These are phyloP conservation scores for Aeschynomene evenia DNA, from an alignment of 306 rosid genomes.

Conservation along the genomic window DNA sequence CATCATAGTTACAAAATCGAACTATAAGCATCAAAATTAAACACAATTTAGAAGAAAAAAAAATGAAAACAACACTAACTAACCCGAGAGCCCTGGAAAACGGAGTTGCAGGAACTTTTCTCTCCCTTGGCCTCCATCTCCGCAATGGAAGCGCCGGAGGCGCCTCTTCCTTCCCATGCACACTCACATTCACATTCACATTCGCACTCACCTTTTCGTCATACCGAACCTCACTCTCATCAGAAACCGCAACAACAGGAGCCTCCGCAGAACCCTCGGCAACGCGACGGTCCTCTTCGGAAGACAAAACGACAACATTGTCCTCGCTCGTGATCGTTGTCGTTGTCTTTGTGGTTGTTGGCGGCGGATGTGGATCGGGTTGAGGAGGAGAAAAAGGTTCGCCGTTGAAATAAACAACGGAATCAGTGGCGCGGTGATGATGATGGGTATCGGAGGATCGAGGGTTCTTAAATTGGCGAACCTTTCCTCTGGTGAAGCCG, in stretches of 20 bases:
- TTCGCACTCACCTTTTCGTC: not conserved
- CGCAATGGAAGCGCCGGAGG: slow-evolving; percentile 7
- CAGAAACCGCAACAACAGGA: slow-evolving; percentile 8
- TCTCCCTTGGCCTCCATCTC: slow-evolving; percentile 49
- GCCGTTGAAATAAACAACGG: slow-evolving; percentile 55
- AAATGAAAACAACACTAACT: slow-evolving; percentile 27
- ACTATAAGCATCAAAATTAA: not conserved
- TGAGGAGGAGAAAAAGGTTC: slow-evolving; percentile 13
- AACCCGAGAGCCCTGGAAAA: slow-evolving; percentile 48
- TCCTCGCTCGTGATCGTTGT: slow-evolving; percentile 9
- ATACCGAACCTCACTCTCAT: slow-evolving; percentile 20
- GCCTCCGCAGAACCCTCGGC: not conserved
- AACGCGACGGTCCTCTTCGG: not conserved
- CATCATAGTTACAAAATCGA: not conserved
- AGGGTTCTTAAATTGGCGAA: slow-evolving; percentile 43
- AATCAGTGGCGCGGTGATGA: slow-evolving; percentile 24
- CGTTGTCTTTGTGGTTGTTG: not conserved
- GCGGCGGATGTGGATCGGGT: not conserved
- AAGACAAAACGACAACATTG: slow-evolving; percentile 7
- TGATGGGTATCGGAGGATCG: slow-evolving; percentile 9
- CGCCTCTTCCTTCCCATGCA: slow-evolving; percentile 5
- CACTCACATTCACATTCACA: not conserved
- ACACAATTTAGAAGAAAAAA: not conserved
- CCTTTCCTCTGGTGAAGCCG: slow-evolving; percentile 74
- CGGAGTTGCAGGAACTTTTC: slow-evolving; percentile 51